Base-by-base conservation (phyloP, 2,329 filamentous ascomycete genomes). In the Pyricularia pennisetigena region DNA sequence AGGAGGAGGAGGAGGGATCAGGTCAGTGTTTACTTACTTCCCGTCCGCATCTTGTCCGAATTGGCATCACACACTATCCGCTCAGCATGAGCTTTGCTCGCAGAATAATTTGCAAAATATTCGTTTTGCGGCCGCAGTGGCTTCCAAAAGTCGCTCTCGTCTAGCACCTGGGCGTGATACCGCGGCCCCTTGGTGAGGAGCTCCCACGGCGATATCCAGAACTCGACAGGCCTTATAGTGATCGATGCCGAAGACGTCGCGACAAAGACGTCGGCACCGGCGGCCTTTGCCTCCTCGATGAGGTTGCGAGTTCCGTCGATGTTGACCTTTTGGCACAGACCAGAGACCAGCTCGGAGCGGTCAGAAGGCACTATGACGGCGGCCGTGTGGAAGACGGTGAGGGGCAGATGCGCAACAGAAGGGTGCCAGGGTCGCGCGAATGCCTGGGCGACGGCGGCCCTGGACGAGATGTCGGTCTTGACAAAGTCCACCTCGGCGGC, bases 381-480 rank as follows among this genome's bases (percentile, higher is more conserved):
- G 10, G 82, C 83, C 3, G 72, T 82, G 74, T 85, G 82, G 71
- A 82, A 83, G 16, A 84, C 82, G 7, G 82, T 84, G 7, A 85
- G 74, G 3, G 82, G 81, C 3, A 81, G 74, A n/a, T 76, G 66
- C 28, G 78, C 75, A 4, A 79, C 76, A 7, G 72, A 71, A 2
- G 72, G 57, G 0, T 78, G 75, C 83, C 83, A 84, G 29, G 79
- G 76, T 66, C 78, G 75, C 16, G 75, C 70, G 68, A 85, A 83
- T 6, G 82, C 82, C 0, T 74, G 76, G 16, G 74, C 69, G 1
- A 80, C 78, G 9, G 76, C 76, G 0, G 74, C 68, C 3, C 74
- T 71, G 14, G 81, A 79, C 7, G 79, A 77, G 71, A 85, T 81
- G 71, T 85, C 79, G 14, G 81, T 79, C 69, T 80, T 77, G 57